Conservation (phyloP, 208 protist genomes). For the Spongospora subterranea region DNA sequence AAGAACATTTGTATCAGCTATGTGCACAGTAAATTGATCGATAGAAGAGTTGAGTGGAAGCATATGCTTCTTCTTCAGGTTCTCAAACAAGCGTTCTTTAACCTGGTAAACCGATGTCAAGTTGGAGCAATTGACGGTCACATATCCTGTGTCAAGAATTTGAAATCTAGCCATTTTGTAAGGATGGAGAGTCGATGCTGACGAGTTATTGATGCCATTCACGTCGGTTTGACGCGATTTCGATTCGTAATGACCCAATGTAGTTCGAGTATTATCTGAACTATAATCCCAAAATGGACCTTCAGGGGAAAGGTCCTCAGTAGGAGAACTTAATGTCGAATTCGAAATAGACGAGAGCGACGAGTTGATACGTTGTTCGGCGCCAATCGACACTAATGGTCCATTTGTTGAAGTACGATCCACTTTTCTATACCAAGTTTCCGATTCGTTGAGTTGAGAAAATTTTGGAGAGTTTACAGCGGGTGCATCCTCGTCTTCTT, state of each 20-base stretch:
- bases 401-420: neutral
- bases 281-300: no score
- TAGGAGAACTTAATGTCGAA: neutral
- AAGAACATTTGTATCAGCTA: neutral
- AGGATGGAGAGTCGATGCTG: neutral
- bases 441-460: neutral
- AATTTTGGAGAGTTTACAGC: neutral
- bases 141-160: neutral
- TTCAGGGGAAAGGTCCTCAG: neutral
- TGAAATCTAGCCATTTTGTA: constrained; percentile 49
- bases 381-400: neutral
- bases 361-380: neutral
- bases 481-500: neutral
- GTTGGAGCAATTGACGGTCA: neutral
- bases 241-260: neutral
- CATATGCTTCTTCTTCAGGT: neutral
- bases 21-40: constrained; percentile 4
- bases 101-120: constrained; percentile 10
- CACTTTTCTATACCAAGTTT: neutral
- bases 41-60: neutral
- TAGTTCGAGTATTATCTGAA: neutral
- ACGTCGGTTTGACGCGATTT: neutral
- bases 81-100: constrained; percentile 38
- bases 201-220: neutral
- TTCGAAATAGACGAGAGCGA: neutral